Conservation (phyloP, 176 grass and related monocot genomes). For the Bolboschoenus planiculmis region DNA sequence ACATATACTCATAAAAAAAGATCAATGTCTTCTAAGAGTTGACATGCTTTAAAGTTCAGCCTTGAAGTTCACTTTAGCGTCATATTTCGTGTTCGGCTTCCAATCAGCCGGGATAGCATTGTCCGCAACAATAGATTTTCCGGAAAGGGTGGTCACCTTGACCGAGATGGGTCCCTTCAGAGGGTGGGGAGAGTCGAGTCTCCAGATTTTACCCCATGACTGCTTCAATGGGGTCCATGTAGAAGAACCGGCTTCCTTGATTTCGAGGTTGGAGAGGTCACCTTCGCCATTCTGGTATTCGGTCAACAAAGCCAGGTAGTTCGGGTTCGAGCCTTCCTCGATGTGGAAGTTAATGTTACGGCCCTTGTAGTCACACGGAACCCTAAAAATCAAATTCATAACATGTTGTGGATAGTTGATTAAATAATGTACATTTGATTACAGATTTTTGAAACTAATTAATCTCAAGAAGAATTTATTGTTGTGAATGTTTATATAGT, state of each 20-base stretch:
- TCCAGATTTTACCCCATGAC: conserved; percentile 69
- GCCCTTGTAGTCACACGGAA: conserved; percentile 66
- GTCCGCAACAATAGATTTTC: conserved; percentile 34
- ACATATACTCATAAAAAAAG: neutral
- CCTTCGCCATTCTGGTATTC: conserved; percentile 94
- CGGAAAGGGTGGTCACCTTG: conserved; percentile 57
- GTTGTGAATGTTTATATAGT: neutral
- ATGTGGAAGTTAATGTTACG: conserved; percentile 64
- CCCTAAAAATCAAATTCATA: conserved; percentile 24
- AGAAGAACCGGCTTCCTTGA: conserved; percentile 38
- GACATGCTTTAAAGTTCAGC: neutral
- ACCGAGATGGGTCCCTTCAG: conserved; percentile 62
- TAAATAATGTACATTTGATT: neutral
- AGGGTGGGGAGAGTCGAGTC: conserved; percentile 48
- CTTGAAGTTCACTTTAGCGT: conserved; percentile 65
- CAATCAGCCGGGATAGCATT: conserved; percentile 66
- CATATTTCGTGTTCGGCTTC: conserved; percentile 54
- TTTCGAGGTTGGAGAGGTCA: conserved; percentile 63
- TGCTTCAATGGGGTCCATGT: conserved; percentile 58
- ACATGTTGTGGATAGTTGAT: neutral
- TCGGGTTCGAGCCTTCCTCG: conserved; percentile 48
- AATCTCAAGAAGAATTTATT: neutral
- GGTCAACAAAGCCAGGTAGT: conserved; percentile 59
- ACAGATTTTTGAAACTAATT: neutral
- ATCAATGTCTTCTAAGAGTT: neutral